Conservation (phyloP, 2,329 filamentous ascomycete genomes). For the Lasiodiplodia sp. region DNA sequence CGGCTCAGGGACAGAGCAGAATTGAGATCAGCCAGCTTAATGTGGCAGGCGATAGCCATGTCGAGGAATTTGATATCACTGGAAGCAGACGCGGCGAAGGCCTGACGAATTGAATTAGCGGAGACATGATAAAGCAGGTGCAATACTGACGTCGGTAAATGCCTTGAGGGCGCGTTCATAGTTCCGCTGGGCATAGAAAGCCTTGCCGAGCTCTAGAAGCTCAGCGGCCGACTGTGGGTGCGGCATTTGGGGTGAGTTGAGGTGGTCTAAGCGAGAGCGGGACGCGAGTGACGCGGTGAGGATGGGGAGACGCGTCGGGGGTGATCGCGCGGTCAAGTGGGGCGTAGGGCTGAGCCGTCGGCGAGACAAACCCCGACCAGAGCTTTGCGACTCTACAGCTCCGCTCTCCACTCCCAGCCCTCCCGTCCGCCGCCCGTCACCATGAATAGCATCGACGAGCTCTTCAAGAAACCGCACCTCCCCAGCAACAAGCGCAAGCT, state of each 20-base stretch:
- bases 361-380: constrained; percentile 14
- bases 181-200: constrained; percentile 46
- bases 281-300: constrained; percentile 14
- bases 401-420: background rate
- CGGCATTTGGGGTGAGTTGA: constrained; percentile 36
- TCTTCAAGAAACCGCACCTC: constrained; percentile 65
- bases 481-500: constrained; percentile 65
- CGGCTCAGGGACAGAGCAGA: constrained; percentile 64
- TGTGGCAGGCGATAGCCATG: constrained; percentile 62
- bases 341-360: constrained; percentile 22
- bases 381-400: constrained; percentile 13
- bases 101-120: constrained; percentile 3
- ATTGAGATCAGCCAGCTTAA: constrained; percentile 59
- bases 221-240: constrained; percentile 44
- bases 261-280: background rate
- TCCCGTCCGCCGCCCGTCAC: constrained; percentile 1
- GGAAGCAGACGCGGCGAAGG: constrained; percentile 31
- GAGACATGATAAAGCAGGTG: background rate
- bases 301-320: constrained; percentile 25
- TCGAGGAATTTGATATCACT: constrained; percentile 57
- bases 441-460: constrained; percentile 69
- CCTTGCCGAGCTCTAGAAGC: constrained; percentile 44
- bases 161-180: constrained; percentile 45
- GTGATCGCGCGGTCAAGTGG: constrained; percentile 16
- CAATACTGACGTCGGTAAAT: constrained; percentile 37